Base-by-base conservation (phyloP, 495 filamentous ascomycete species). In the Schizothecium vesticola region DNA sequence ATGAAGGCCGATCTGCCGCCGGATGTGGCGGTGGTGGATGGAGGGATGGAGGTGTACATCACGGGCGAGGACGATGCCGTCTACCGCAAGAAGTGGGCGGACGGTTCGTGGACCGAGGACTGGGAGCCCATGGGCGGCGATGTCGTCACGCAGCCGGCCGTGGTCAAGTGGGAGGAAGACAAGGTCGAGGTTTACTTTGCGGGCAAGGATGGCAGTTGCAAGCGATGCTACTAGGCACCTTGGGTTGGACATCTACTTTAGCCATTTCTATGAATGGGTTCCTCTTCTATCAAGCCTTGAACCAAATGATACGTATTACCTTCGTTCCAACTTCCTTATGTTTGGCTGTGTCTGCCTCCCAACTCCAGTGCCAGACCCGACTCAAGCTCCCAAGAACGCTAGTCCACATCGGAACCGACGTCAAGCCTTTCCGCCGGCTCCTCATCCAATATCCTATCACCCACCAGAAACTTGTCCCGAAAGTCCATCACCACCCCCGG, bases 1-100 rank as follows among this genome's bases (percentile, higher is more conserved):
- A 29, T 74, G 16, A 72, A 69, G 60, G 29, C 10, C 0, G 71
- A 64, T 22, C 63, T 56, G 25, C 58, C 70, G 59, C 72, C 70
- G 6, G 72, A 74, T 33, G 70, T 74, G 12, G 72, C 70, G 23
- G 57, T 29, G 8, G 65, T 67, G 19, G 68, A 64, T 16, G 69
- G 60, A 25, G 61, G 67, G 31, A 70, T 80, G 63, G 79, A 81
- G 66, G 67, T 79, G 51, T 82, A 80, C 65, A 76, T 75, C 23
- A 69, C 73, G n/a, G 66, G 71, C 1, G 63, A 70, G 9, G 68
- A 77, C 60, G 66, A 66, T n/a, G 71, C 59, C 21, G 64, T 79
- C 59, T 77, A 71, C 43, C 75, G 74, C 24, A 72, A 70, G 59
- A 70, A 60, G 33, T 76, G 66, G 43, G 51, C 63, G 55, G 63